These are phyloP conservation scores for Fusarium sp. DNA, from an alignment of 2,329 filamentous ascomycete genomes.

Conservation along the genomic window DNA sequence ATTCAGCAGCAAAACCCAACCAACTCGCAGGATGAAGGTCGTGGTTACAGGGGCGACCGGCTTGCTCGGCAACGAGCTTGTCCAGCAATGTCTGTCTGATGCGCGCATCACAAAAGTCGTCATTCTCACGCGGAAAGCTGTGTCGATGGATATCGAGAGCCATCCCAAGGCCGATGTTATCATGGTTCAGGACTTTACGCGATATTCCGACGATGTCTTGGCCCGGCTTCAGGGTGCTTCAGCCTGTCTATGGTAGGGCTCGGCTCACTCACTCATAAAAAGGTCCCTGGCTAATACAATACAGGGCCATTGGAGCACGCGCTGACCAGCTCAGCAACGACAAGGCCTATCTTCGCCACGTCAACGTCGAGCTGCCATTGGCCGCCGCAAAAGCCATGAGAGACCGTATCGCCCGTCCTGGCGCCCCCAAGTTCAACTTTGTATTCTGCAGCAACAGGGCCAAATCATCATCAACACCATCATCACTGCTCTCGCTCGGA, in stretches of 20 bases:
- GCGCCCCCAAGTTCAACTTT: slow-evolving; percentile 54
- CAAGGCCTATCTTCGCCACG: slow-evolving; percentile 57
- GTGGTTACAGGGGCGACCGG: slow-evolving; percentile 70
- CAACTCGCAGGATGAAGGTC: slow-evolving; percentile 59
- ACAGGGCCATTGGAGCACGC: slow-evolving; percentile 56
- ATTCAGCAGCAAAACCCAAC: not conserved
- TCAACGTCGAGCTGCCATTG: slow-evolving; percentile 70
- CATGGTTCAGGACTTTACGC: slow-evolving; percentile 64
- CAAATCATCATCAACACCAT: slow-evolving; percentile 50
- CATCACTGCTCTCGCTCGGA: slow-evolving; percentile 51
- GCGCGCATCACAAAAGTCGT: slow-evolving; percentile 62
- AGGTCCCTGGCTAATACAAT: slow-evolving; percentile 2
- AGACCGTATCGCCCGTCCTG: slow-evolving; percentile 46
- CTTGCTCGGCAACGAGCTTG: slow-evolving; percentile 64
- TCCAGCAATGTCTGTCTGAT: slow-evolving; percentile 62
- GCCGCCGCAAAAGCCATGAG: slow-evolving; percentile 67
- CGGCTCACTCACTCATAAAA: slow-evolving; percentile 28
- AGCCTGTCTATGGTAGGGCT: slow-evolving; percentile 72
- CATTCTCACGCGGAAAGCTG: slow-evolving; percentile 60
- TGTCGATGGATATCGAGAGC: slow-evolving; percentile 55
- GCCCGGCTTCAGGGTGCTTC: slow-evolving; percentile 61
- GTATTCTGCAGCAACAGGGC: slow-evolving; percentile 56
- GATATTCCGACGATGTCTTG: slow-evolving; percentile 56
- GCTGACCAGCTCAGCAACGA: slow-evolving; percentile 60
- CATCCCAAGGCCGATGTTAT: slow-evolving; percentile 62